Percentiles rank a stretch among this genome's conserved stretches.
Conservation (phyloP, 2,329 filamentous ascomycete genomes). For the Ophiostoma triangulosporum region DNA sequence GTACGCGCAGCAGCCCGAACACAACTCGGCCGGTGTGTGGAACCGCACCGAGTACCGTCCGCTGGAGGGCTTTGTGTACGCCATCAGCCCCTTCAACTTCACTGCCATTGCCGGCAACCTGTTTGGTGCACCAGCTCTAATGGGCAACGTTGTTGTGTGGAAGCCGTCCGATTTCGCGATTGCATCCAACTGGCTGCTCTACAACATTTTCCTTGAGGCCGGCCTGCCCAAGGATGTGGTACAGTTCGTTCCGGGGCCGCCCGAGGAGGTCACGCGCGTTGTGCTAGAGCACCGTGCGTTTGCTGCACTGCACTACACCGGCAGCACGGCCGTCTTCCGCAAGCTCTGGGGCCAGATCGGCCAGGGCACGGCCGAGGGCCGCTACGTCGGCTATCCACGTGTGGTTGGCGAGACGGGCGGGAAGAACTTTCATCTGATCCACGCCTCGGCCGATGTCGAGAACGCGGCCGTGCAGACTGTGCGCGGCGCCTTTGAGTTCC, state of each 20-base stretch:
- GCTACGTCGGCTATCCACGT: conserved; percentile 60
- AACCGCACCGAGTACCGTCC: conserved; percentile 83
- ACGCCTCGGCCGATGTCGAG: conserved; percentile 31
- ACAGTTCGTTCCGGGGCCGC: conserved; percentile 84
- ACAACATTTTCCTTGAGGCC: conserved; percentile 82
- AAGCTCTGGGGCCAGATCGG: conserved; percentile 79
- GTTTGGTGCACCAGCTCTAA: conserved; percentile 65
- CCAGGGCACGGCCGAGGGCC: conserved; percentile 63
- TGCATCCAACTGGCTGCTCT: conserved; percentile 80
- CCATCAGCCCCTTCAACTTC: conserved; percentile 92
- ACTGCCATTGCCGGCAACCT: conserved; percentile 88
- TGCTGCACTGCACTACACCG: conserved; percentile 87
- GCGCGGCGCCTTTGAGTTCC: conserved; percentile 35
- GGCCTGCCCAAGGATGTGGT: conserved; percentile 82
- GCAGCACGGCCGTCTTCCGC: conserved; percentile 83
- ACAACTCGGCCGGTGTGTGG: conserved; percentile 76
- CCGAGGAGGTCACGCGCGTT: conserved; percentile 66
- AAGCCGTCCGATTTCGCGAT: conserved; percentile 88
- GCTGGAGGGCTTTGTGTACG: conserved; percentile 91
- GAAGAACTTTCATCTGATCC: conserved; percentile 40
- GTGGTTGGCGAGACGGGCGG: conserved; percentile 38
- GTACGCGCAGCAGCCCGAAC: conserved; percentile 73
- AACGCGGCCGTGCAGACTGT: conserved; percentile 33
- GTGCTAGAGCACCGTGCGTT: conserved; percentile 69
- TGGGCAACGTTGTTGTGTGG: conserved; percentile 94